Base-by-base conservation (phyloP, 2,329 filamentous ascomycete species). In the Magnaporthiopsis poae region DNA sequence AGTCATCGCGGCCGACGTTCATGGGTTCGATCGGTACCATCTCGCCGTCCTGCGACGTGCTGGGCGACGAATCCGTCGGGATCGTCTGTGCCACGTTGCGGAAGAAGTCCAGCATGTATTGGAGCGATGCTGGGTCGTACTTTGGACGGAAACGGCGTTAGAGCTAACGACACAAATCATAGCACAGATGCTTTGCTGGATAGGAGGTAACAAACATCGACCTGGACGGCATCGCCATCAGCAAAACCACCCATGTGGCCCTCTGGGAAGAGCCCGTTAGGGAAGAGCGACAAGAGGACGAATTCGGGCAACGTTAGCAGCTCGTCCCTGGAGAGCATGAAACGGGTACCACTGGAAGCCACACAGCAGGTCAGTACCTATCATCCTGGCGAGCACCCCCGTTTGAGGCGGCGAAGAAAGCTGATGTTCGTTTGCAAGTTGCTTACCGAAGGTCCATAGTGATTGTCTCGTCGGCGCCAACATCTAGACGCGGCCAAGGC, bases 61-160 rank as follows among this genome's bases (percentile, higher is more conserved):
- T 86, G 46, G 89, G 86, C 65, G 90, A 91, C 36, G 85, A 80
- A 69, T 91, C 87, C 60, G 86, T 84, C 12, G 91, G 92, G 71
- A 99, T 98, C n/a, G 93, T 95, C 78, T 97, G 92, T 66, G 95
- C 95, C 69, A 99, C 94, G 71, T 89, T 88, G 70, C 95, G 90
- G 82, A 99, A 99, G 79, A 99, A 99, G 73, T 97, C 94, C 70
- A 99, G 86, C 95, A 99, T 99, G 80, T 98, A 99, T 79, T 98
- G 92, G 66, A 99, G 86, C 63, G 94, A 98, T 65, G 89, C 88
- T 31, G 95, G 94, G 78, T 99, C 95, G 80, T 98, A 99, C 95
- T 99, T 80, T 72, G 79, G 46, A 25, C 9, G 3, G 46, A 11
- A 25, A 25, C 7, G n/a, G 46, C 46, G 46, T 56, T 56, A 74